phyloP scores from a whole-genome alignment of 2,329 filamentous ascomycete species.

The Fusarium musae region DNA sequence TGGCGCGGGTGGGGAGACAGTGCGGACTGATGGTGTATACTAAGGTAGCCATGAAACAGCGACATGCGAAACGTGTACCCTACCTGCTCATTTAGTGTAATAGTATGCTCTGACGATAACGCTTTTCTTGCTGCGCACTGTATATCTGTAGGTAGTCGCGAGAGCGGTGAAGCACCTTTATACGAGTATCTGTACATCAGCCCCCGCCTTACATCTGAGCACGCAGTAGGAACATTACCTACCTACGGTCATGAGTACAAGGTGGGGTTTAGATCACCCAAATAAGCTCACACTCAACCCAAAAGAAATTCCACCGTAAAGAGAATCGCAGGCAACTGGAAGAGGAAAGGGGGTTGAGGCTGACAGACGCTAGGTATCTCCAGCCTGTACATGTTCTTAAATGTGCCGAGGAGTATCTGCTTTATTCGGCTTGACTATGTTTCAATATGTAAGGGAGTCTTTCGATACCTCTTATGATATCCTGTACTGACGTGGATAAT shows the following conservation, averaged over 20 bases:
- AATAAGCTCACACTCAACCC: constrained; percentile 22
- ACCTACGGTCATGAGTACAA: constrained; percentile 40
- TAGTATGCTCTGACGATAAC: constrained; percentile 33
- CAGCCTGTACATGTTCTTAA: neutral
- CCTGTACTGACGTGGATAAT: constrained; percentile 16
- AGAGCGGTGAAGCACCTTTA: constrained; percentile 24
- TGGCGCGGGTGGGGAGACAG: constrained; percentile 23
- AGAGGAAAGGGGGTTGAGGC: neutral
- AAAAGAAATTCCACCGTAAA: neutral
- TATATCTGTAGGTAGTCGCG: constrained; percentile 1
- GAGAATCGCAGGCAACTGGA: neutral
- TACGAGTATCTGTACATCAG: constrained; percentile 28
- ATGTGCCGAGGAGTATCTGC: neutral
- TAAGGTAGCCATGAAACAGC: neutral
- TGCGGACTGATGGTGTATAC: constrained; percentile 30
- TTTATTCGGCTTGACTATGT: constrained; percentile 2
- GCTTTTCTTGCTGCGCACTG: constrained; percentile 35
- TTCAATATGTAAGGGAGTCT: neutral
- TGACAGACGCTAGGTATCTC: neutral
- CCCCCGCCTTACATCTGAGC: constrained; percentile 33
- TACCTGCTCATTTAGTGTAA: neutral
- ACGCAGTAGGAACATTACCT: constrained; percentile 27
- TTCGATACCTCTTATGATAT: neutral
- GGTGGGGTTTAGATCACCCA: constrained; percentile 37
- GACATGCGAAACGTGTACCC: neutral